Conservation (phyloP, 345 rosid species). For the Microthlaspi erraticum region DNA sequence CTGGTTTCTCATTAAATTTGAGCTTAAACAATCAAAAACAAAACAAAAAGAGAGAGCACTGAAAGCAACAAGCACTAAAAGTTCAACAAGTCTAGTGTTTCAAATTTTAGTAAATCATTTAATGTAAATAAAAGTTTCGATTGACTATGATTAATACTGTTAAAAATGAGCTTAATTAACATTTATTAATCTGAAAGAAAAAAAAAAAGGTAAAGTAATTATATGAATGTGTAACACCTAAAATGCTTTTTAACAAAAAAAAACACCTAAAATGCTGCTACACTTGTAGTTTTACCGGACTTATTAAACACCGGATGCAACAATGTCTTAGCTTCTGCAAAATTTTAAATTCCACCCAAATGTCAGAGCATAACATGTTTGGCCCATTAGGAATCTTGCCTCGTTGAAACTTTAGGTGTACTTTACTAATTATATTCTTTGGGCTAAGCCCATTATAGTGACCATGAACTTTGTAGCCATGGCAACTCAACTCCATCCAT, state of each 20-base stretch:
- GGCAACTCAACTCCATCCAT: no score
- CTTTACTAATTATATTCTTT: not conserved
- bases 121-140: no score
- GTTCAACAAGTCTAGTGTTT: no score
- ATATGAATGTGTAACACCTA: no score
- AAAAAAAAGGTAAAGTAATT: no score
- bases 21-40: not conserved
- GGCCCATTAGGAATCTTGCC: conserved; percentile 3
- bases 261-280: conserved; percentile 10
- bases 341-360: conserved; percentile 23
- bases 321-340: conserved; percentile 21
- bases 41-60: not conserved
- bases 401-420: not conserved
- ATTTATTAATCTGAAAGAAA: no score
- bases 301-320: conserved; percentile 54
- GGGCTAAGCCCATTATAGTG: not conserved
- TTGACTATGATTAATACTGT: no score
- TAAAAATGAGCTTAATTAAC: no score
- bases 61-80: no score
- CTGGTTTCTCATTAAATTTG: not conserved
- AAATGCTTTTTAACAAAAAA: no score
- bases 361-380: not conserved
- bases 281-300: conserved; percentile 53
- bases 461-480: no score
- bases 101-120: not conserved